Evolutionary conservation across 768 basidiomycete species (phyloP).

Genomic region (Mycena galopus): DNA sequence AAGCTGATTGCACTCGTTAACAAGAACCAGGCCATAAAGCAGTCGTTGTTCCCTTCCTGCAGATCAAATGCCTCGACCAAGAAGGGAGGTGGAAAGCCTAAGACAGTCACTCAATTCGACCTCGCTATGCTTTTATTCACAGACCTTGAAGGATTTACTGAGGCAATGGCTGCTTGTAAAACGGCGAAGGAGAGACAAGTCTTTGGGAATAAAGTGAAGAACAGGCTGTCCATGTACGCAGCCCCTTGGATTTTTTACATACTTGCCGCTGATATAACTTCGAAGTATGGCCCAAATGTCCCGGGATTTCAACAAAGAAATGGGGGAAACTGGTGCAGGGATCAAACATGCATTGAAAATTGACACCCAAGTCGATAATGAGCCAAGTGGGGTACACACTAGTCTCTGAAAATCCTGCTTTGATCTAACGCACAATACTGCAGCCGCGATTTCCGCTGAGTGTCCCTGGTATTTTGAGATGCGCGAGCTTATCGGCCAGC

Average conservation of each 20-base stretch:
- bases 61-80: slow-evolving; percentile 9
- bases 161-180: neutral
- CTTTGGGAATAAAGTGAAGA: slow-evolving; percentile 1
- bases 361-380: neutral
- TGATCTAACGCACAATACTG: neutral
- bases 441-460: neutral
- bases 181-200: no score
- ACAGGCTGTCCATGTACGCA: neutral
- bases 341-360: neutral
- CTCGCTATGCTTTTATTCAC: neutral
- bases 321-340: slow-evolving; percentile 5
- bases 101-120: neutral
- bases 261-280: neutral
- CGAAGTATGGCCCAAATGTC: slow-evolving; percentile 1
- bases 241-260: neutral
- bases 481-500: slow-evolving; percentile 17
- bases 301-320: neutral
- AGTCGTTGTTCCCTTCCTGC: neutral
- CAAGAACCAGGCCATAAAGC: neutral
- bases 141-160: neutral
- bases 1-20: neutral
- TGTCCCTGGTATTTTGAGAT: slow-evolving; percentile 27
- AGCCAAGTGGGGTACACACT: neutral
- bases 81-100: slow-evolving; percentile 12
- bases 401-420: neutral